Conservation (phyloP, 2,329 filamentous ascomycete species). For the Fusarium transvaalense region DNA sequence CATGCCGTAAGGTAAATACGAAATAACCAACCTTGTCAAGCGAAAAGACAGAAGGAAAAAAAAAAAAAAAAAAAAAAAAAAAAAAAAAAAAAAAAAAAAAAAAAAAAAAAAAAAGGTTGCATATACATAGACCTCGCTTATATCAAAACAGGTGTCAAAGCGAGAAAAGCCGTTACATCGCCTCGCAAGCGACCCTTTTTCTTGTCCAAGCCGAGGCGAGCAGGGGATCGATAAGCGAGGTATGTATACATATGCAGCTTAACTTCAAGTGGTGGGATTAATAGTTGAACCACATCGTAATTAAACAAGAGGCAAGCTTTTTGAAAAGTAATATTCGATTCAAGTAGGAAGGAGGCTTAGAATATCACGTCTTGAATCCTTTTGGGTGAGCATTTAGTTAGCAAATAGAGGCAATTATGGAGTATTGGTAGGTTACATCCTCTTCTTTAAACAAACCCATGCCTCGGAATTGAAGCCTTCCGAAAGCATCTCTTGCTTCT, state of each 20-base stretch:
- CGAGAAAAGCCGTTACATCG: constrained; percentile 41
- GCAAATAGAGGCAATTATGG: neutral
- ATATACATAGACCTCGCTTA: constrained; percentile 22
- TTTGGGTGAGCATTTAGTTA: neutral
- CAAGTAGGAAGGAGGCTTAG: neutral
- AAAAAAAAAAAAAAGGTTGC: neutral
- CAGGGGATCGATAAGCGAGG: constrained; percentile 35
- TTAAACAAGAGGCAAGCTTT: too few relatives aligned
- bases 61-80: too few relatives aligned
- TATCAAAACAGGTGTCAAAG: constrained; percentile 25
- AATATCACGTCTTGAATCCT: neutral
- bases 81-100: too few relatives aligned
- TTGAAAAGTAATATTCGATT: neutral
- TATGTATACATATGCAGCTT: neutral
- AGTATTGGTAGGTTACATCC: neutral
- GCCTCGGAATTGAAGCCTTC: constrained; percentile 27
- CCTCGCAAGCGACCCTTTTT: constrained; percentile 44
- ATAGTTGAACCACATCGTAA: too few relatives aligned
- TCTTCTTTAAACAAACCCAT: constrained; percentile 17
- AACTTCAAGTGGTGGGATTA: neutral
- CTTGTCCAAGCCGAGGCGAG: constrained; percentile 15
- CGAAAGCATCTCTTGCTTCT: constrained; percentile 31
- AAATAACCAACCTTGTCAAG: constrained; percentile 19
- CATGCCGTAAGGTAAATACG: constrained; percentile 5
- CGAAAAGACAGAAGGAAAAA: too few relatives aligned